Conservation (phyloP, 495 filamentous ascomycete species). For the Neurospora sp. region DNA sequence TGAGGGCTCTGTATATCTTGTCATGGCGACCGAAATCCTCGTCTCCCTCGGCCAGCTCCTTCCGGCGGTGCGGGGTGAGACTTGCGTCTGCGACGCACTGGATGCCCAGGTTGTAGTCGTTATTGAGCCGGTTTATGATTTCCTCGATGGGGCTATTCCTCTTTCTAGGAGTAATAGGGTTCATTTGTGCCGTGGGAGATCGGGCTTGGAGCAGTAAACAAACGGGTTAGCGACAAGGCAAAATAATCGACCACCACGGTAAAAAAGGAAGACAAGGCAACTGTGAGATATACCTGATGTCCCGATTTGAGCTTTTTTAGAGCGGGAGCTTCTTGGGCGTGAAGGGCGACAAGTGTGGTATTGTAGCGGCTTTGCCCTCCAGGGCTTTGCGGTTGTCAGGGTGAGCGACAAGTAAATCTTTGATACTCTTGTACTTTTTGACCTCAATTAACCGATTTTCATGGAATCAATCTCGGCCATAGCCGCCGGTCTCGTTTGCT, state of each 20-base stretch:
- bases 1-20: conserved; percentile 10
- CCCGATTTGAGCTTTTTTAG: not conserved
- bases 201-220: not conserved
- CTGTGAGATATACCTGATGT: not conserved
- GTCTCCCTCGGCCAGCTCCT: conserved; percentile 4
- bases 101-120: conserved; percentile 14
- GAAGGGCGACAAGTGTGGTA: not conserved
- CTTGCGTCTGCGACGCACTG: conserved; percentile 8
- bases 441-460: not conserved
- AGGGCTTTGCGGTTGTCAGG: not conserved
- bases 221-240: not conserved
- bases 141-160: conserved; percentile 1
- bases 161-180: conserved; percentile 12
- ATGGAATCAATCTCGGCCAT: not conserved
- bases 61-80: conserved; percentile 9
- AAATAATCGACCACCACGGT: not conserved
- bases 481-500: not conserved
- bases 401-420: not conserved
- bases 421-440: not conserved
- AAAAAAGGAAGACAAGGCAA: not conserved
- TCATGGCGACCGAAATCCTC: conserved; percentile 5
- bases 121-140: conserved; percentile 12
- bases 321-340: not conserved
- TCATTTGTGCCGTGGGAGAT: not conserved
- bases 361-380: not conserved